Evolutionary conservation across 495 filamentous ascomycete species (phyloP), one percentile per base, ranked within the genome.

Genomic region (Cryomyces minteri): DNA sequence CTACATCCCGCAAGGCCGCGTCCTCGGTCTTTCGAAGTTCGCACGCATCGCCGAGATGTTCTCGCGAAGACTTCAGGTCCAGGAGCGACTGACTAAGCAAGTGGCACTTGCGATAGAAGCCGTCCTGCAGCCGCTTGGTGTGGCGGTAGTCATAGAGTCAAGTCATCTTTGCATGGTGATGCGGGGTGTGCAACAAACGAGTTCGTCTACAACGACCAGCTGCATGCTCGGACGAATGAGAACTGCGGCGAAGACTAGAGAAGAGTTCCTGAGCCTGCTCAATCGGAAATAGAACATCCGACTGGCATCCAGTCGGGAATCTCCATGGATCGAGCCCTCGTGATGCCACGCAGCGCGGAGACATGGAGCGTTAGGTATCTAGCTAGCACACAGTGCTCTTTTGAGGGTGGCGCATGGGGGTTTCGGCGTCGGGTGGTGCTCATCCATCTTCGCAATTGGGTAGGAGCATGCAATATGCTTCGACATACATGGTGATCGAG

Each of bases 161-260:
- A 84, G 79, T 52, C 90, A 98, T 66, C 69, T 96, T n/a, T 96
- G 90, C 69, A 96, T 95, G 88, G 88, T 94, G 7, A 90, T 90
- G 84, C 72, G 88, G 25, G 88, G 88, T 1, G 86, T 95, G 29
- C 73, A 94, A 59, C 95, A 99, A 68, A 83, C 84, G 5, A 74
- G 74, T 39, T 79, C 82, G 40, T 82, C 69, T 10, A 96, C 92
- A 8, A 88, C 85, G 30, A 96, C 90, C 32, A 95, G 87, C 62
- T 95, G 88, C 56, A 93, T 96, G 70, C 71, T 95, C 29, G 92
- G 90, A 25, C 82, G 85, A 58, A 92, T 96, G 70, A 78, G 88
- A 53, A 80, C 80, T 18, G 88, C 82, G 55, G 85, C 84, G 32
- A 94, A 88, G 68, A 94, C 87, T 4, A 70, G 90, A 43, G 87